Percentiles rank a stretch among this genome's conserved stretches.
These are phyloP conservation scores for Ophiostoma tasmaniense DNA, from an alignment of 2,329 filamentous ascomycete genomes.

Conservation along the genomic window DNA sequence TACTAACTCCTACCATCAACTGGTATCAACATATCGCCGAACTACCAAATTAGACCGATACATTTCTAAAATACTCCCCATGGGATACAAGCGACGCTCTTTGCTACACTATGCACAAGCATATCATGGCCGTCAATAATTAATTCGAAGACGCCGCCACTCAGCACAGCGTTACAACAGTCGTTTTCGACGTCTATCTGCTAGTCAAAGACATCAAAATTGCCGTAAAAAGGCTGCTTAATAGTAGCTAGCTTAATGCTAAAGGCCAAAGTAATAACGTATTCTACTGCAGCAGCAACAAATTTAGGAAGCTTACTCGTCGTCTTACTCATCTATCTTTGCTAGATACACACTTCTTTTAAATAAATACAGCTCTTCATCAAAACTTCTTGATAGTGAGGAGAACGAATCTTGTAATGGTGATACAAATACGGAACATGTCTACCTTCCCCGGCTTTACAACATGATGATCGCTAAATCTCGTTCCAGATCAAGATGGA, in stretches of 20 bases:
- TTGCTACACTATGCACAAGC: not conserved
- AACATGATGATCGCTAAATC: not conserved
- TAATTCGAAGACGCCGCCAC: constrained; percentile 5
- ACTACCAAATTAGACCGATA: not conserved
- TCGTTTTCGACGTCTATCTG: not conserved
- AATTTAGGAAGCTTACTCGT: not conserved
- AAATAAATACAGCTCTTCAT: not conserved
- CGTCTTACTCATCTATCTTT: not conserved
- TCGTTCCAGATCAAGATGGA: not conserved
- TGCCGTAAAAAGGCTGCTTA: not conserved
- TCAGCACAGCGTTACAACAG: constrained; percentile 4
- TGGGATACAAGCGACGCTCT: not conserved
- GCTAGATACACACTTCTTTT: not conserved
- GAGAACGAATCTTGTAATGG: not conserved
- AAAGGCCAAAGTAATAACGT: not conserved
- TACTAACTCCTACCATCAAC: too few species aligned
- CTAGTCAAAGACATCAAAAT: not conserved
- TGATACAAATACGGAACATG: not conserved
- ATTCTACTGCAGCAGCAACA: not conserved
- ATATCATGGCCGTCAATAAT: not conserved
- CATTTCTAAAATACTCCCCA: not conserved
- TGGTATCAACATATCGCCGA: not conserved
- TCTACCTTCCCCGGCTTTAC: not conserved
- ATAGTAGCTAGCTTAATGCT: not conserved
- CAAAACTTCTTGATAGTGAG: not conserved